A percentile compares a stretch with the other conserved stretches of the same genome.
phyloP scores from a whole-genome alignment of 2,329 filamentous ascomycete genomes.

The Sclerotinia trifoliorum region DNA sequence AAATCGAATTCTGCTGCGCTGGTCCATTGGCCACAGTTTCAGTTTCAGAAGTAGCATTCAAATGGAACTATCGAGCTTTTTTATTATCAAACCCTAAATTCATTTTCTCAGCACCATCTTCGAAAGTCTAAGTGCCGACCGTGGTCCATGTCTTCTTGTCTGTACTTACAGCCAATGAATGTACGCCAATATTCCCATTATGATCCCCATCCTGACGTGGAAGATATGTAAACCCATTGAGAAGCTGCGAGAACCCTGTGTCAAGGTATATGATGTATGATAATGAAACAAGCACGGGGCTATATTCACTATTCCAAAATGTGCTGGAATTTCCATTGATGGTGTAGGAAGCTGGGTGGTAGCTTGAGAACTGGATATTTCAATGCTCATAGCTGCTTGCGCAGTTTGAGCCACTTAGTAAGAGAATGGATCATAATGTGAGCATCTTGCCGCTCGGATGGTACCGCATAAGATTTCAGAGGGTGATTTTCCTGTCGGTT shows the following conservation, averaged over 20 bases:
- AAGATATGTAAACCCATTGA: slow-evolving; percentile 40
- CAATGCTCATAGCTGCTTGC: not conserved
- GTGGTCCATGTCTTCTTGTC: slow-evolving; percentile 38
- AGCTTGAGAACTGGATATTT: not conserved
- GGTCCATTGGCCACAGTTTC: slow-evolving; percentile 26
- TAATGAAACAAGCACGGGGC: slow-evolving; percentile 31
- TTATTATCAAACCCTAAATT: slow-evolving; percentile 20
- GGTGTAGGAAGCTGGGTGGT: slow-evolving; percentile 28
- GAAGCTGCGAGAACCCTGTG: slow-evolving; percentile 37
- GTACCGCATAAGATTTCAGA: not conserved
- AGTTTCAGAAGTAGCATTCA: slow-evolving; percentile 28
- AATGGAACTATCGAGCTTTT: slow-evolving; percentile 24
- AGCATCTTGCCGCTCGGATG: not conserved
- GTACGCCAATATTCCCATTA: slow-evolving; percentile 43
- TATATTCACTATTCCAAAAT: slow-evolving; percentile 41
- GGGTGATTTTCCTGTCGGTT: not conserved
- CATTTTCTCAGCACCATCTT: slow-evolving; percentile 24
- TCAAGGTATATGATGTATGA: slow-evolving; percentile 41
- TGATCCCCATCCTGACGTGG: slow-evolving; percentile 40
- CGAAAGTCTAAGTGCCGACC: slow-evolving; percentile 35
- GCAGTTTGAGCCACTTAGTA: not conserved
- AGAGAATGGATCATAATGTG: not conserved
- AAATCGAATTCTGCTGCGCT: slow-evolving; percentile 26
- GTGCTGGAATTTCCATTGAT: slow-evolving; percentile 39
- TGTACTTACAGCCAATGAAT: slow-evolving; percentile 36